Percentiles rank a stretch among this genome's conserved stretches.
phyloP scores from a whole-genome alignment of 1,284 basidiomycete genomes.

The Ustilago cynodontis region DNA sequence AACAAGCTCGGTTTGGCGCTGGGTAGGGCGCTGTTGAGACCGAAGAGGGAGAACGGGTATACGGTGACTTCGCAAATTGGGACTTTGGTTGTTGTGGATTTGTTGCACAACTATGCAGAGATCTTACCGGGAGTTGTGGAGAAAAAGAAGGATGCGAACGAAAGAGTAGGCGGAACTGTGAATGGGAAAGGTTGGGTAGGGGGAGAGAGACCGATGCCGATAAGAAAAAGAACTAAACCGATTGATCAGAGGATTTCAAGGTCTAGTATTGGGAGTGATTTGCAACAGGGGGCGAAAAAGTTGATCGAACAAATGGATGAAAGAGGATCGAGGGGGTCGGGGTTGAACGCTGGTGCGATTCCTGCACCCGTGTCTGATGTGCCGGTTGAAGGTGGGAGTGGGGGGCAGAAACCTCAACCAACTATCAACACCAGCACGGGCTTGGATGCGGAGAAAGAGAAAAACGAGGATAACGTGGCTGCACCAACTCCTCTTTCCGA shows the following conservation, averaged over 20 bases:
- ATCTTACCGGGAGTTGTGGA: conserved; percentile 84
- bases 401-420: conserved; percentile 11
- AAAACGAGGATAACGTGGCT: conserved; percentile 18
- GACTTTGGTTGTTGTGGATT: conserved; percentile 81
- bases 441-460: conserved; percentile 58
- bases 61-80: conserved; percentile 78
- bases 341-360: too few relatives aligned
- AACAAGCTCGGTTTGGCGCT: conserved; percentile 87
- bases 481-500: conserved; percentile 70
- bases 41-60: conserved; percentile 87
- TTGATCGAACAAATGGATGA: conserved; percentile 53
- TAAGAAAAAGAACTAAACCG: conserved; percentile 86
- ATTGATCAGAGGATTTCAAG: conserved; percentile 78
- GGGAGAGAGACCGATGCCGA: conserved; percentile 76
- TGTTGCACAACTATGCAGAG: conserved; percentile 80
- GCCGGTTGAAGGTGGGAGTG: too few relatives aligned
- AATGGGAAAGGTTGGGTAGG: conserved; percentile 7
- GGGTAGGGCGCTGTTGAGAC: conserved; percentile 85
- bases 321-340: conserved; percentile 7
- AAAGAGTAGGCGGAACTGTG: conserved; percentile 6
- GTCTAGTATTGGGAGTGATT: conserved; percentile 44
- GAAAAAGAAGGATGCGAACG: conserved; percentile 77
- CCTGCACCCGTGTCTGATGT: not conserved
- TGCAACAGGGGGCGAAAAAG: conserved; percentile 43
- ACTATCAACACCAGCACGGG: conserved; percentile 33